Evolutionary conservation across 2,329 filamentous ascomycete species (phyloP), one percentile per base, ranked within the genome.

Genomic region (Dothideomycetes sp.): DNA sequence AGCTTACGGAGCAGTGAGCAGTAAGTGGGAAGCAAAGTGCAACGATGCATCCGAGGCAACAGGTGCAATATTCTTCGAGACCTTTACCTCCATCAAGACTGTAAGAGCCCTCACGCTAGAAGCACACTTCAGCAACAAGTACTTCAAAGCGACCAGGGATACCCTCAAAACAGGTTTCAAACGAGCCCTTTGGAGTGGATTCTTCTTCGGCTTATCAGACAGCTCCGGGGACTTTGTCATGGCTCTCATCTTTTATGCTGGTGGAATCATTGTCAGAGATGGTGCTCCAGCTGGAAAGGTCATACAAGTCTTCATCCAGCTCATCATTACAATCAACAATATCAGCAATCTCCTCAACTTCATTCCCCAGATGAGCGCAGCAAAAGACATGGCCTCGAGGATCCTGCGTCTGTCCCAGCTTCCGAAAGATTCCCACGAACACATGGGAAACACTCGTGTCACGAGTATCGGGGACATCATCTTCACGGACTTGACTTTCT

Each of bases 231-330:
- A 78, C 43, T 85, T 85, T 51, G 70, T 85, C 11, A 80, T 77
- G 53, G 84, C 86, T 0, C 63, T 94, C 3, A 73, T 94, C 8
- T 91, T 94, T 55, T 94, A 81, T 62, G 93, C 89, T 53, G 85
- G 83, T 2, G 76, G 79, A 0, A 62, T 72, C 1, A 66, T 94
- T 9, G 69, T 84, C 4, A 66, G 69, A 0, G 57, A 60, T 32
- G 53, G 64, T 8, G 60, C 71, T 30, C 67, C 65, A 0, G 71
- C 81, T 0, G 66, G 71, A 2, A 63, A 70, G 2, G 72, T 91
- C 14, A 63, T 94, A 19, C 75, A 81, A 44, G 83, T 91, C 1
- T 79, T 91, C 50, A 82, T 87, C 24, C 70, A 94, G 38, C 70
- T 96, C 1, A 71, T 94, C n/a, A 84, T 95, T 55, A 81, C 83